Evolutionary conservation across 345 rosid species (phyloP).

Genomic region (Gossypium ekmanianum): DNA sequence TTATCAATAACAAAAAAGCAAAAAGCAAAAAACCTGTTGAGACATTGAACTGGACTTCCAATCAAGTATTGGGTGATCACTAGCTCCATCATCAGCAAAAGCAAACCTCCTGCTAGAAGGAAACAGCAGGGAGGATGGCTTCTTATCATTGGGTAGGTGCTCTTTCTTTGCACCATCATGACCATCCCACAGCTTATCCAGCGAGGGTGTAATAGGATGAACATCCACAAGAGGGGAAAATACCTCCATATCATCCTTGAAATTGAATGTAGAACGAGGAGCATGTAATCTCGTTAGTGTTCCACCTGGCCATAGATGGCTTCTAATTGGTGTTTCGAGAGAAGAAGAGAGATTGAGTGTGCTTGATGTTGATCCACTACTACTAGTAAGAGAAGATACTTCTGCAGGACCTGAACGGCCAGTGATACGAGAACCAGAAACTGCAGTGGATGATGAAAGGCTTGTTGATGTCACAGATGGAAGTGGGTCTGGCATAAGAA

Average conservation of each 20-base stretch:
- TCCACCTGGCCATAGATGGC: constrained; percentile 65
- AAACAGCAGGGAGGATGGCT: constrained; percentile 57
- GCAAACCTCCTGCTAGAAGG: constrained; percentile 72
- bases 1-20: constrained; percentile 11
- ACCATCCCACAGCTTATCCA: constrained; percentile 71
- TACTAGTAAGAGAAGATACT: constrained; percentile 32
- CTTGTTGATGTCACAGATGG: constrained; percentile 62
- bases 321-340: constrained; percentile 70
- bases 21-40: constrained; percentile 52
- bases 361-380: constrained; percentile 39
- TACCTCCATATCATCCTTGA: constrained; percentile 89
- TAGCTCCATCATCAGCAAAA: constrained; percentile 54
- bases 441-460: constrained; percentile 46
- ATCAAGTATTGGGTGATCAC: constrained; percentile 63
- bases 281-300: constrained; percentile 67
- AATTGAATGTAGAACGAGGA: constrained; percentile 58
- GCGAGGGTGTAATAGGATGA: constrained; percentile 74
- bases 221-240: constrained; percentile 89
- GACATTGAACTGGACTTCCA: constrained; percentile 74
- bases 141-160: constrained; percentile 50
- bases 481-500: constrained; percentile 96
- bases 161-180: constrained; percentile 56
- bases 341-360: constrained; percentile 35
- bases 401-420: constrained; percentile 42
- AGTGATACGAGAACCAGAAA: constrained; percentile 42